These are phyloP conservation scores for Microthlaspi erraticum DNA, from an alignment of 345 rosid genomes.

Conservation along the genomic window DNA sequence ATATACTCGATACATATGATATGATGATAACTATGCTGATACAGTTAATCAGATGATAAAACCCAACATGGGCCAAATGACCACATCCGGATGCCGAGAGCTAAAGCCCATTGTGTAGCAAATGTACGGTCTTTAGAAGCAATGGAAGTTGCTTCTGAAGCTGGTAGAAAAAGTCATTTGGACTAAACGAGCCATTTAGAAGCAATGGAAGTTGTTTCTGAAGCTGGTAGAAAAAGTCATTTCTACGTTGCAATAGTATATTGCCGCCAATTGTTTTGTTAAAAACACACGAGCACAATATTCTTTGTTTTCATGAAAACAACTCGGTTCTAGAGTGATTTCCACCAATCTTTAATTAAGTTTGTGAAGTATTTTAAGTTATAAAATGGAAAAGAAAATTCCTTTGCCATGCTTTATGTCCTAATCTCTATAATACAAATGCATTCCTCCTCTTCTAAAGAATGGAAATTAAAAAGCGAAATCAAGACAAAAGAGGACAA, in stretches of 20 bases:
- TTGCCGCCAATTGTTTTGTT: not conserved
- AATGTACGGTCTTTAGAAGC: not conserved
- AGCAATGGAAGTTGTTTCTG: no score
- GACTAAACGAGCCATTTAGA: not conserved
- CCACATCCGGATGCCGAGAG: not conserved
- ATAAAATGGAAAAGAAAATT: not conserved
- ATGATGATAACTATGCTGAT: no score
- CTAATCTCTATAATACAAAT: not conserved
- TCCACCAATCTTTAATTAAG: not conserved
- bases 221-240: no score
- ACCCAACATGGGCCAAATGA: no score
- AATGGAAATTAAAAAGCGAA: not conserved
- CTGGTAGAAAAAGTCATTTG: not conserved
- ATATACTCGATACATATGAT: no score
- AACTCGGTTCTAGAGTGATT: not conserved
- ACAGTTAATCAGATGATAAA: no score
- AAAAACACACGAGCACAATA: not conserved
- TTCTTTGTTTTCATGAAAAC: not conserved
- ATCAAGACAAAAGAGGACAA: constrained; percentile 14
- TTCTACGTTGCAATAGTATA: not conserved
- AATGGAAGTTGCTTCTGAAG: not conserved
- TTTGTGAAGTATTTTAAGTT: not conserved
- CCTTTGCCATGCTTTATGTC: not conserved
- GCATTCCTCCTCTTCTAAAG: not conserved
- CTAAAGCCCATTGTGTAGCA: not conserved